Evolutionary conservation across 805 yeast genomes (phyloP), one percentile per base, ranked within the genome.

Genomic region (Clavispora vitiphila): DNA sequence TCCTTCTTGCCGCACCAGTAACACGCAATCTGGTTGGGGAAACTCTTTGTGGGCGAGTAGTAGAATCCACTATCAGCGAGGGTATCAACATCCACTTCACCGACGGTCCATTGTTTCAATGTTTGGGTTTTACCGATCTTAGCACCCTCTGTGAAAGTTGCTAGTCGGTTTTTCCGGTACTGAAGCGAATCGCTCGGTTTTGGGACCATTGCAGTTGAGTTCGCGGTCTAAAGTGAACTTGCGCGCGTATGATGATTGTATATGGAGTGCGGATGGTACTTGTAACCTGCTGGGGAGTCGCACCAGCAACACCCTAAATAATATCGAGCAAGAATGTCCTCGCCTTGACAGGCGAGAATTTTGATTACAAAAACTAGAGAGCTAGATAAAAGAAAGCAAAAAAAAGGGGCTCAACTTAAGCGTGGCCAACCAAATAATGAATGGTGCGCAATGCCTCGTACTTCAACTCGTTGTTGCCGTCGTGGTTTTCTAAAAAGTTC

Each of bases 401-500:
- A 14, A 22, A 14, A 11, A 22, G 19, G 10, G 15, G 23, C 9
- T 38, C 9, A 15, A 16, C n/a, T 39, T 37, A 51, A 16, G 55
- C 48, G 57, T 87, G 88, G 3, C 96, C 88, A 40, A 93, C 95
- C 55, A 93, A 78, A 43, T 83, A 77, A 69, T 93, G 99, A n/a
- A 96, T 87, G 4, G 97, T 89, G 62, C 86, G 87, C 58, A 93
- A 76, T 2, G 98, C 98, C 69, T 91, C 96, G 60, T 84, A 93
- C 60, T 91, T 86, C 51, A 93, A 90, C 58, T 87, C 93, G 18
- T 90, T 76, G 61, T 89, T 90, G 32, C 82, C 77, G 43, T 81
- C 79, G 56, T 78, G 80, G 44, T 62, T 59, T 21, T 68, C 75
- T 80, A 93, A 81, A 49, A 89, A 72, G 47, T 77, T 77, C 98